phyloP scores from a whole-genome alignment of 1,139 yeast species.

The Pichia sp. region DNA sequence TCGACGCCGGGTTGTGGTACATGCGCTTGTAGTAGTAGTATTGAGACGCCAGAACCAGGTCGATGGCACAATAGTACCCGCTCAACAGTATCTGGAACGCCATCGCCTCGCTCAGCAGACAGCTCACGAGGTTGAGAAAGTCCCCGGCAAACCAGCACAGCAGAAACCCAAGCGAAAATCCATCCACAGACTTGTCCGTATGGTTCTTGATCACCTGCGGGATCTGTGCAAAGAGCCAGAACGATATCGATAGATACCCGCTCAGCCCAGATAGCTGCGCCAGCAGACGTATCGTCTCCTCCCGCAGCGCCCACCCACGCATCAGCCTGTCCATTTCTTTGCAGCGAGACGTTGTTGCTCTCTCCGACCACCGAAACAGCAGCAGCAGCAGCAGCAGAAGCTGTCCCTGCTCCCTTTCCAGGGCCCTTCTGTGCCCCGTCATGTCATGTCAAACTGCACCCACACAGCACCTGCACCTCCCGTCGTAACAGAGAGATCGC shows the following conservation, averaged over 20 bases:
- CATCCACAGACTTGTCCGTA: slow-evolving; percentile 75
- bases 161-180: slow-evolving; percentile 74
- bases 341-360: neutral
- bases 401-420: too few species aligned
- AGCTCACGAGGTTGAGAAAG: slow-evolving; percentile 72
- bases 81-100: slow-evolving; percentile 75
- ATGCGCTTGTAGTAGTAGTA: slow-evolving; percentile 63
- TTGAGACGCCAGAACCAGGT: slow-evolving; percentile 66
- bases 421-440: too few species aligned
- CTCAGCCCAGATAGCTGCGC: slow-evolving; percentile 27
- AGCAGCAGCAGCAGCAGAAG: too few species aligned
- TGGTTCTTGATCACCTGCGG: slow-evolving; percentile 84
- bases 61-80: slow-evolving; percentile 70
- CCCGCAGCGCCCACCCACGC: neutral
- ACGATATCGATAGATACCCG: slow-evolving; percentile 51
- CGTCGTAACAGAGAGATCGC: too few species aligned
- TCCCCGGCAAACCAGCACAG: slow-evolving; percentile 84
- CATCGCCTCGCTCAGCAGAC: slow-evolving; percentile 71
- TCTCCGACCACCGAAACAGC: neutral
- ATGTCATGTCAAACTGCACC: too few species aligned
- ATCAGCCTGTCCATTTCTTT: neutral
- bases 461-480: too few species aligned
- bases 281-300: slow-evolving; percentile 3
- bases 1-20: slow-evolving; percentile 29
- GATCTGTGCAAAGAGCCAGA: slow-evolving; percentile 84